phyloP scores from a whole-genome alignment of 331 rosid genomes.

The Cucumis variabilis region DNA sequence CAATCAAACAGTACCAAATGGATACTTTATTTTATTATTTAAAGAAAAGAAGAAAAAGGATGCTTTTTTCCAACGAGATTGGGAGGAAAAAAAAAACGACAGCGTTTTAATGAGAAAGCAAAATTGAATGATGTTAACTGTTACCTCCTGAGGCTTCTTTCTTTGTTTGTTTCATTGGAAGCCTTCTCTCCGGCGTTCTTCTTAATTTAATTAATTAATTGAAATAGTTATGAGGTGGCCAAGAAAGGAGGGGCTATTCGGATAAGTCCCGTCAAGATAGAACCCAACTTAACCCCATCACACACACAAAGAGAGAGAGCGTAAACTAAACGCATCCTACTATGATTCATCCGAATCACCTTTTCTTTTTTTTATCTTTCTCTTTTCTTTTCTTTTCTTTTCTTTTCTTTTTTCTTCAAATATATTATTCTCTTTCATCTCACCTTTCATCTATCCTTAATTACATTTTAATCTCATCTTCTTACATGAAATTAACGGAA shows the following conservation, averaged over 20 bases:
- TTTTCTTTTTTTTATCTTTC: conserved; percentile 1
- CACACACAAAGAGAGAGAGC: neutral
- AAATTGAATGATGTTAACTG: neutral
- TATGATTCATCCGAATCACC: conserved; percentile 30
- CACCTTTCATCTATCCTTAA: neutral
- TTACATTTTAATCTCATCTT: neutral
- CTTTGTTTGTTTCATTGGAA: neutral
- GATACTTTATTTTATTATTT: neutral
- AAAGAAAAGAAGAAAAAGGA: neutral
- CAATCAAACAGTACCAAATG: no score
- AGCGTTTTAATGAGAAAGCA: conserved; percentile 5
- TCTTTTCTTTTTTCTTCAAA: neutral
- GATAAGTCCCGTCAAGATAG: conserved; percentile 38
- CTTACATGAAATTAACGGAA: no score
- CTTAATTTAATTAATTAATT: neutral
- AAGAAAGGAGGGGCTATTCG: conserved; percentile 10
- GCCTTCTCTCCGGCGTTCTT: conserved; percentile 22
- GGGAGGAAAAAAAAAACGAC: conserved; percentile 10
- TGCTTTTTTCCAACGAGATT: conserved; percentile 13
- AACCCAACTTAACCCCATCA: neutral
- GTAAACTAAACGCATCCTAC: conserved; percentile 42
- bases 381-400: neutral
- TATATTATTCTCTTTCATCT: neutral
- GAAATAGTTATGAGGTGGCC: conserved; percentile 34
- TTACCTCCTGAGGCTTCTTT: neutral